A percentile compares a stretch with the other conserved stretches of the same genome.
Conservation (phyloP, 75 land plant species). For the Pinus albicaulis region DNA sequence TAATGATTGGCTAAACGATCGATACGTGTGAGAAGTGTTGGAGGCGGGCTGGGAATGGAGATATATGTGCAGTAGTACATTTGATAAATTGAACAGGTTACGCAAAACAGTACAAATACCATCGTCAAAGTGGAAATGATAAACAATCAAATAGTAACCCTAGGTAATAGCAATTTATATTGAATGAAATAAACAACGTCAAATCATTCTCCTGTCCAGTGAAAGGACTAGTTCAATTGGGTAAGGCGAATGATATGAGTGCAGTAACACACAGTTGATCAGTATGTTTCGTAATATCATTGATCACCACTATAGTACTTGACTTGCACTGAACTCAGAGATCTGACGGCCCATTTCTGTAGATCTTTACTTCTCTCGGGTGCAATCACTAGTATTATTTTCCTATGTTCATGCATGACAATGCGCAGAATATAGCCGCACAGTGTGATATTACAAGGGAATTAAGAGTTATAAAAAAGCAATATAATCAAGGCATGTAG, state of each 20-base stretch:
- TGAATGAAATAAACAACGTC: background rate
- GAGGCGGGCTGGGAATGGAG: too few relatives aligned
- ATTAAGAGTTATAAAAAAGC: background rate
- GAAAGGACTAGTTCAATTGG: background rate
- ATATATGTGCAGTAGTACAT: too few relatives aligned
- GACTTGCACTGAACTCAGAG: background rate
- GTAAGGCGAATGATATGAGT: background rate
- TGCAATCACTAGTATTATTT: background rate
- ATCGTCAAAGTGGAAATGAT: background rate
- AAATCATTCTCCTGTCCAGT: background rate
- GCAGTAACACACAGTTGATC: background rate
- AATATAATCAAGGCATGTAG: conserved; percentile 54
- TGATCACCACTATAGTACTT: background rate
- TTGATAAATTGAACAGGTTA: too few relatives aligned
- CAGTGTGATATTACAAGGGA: background rate
- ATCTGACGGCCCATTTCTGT: background rate
- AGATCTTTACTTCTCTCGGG: background rate
- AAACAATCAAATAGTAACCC: background rate
- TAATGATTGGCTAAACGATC: too few relatives aligned
- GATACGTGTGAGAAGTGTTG: too few relatives aligned
- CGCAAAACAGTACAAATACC: too few relatives aligned
- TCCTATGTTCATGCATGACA: background rate
- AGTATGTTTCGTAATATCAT: background rate
- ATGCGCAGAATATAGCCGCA: background rate
- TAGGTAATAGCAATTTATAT: too few relatives aligned